Conservation (phyloP, 495 filamentous ascomycete genomes). For the Lepraria neglecta region DNA sequence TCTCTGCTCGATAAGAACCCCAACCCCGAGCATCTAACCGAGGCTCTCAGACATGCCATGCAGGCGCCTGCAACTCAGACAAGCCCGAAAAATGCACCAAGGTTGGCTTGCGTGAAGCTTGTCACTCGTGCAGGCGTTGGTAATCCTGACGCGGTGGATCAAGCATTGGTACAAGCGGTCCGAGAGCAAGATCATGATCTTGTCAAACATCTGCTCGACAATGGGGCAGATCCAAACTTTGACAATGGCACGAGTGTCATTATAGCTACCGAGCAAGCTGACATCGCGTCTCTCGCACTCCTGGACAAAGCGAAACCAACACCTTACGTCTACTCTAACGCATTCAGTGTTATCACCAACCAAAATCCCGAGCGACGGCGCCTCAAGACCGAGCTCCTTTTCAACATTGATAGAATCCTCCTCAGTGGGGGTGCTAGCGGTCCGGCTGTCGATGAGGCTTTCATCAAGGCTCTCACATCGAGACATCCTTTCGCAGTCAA, state of each 20-base stretch:
- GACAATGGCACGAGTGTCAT: slow-evolving; percentile 6
- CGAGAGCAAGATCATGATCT: slow-evolving; percentile 16
- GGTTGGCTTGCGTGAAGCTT: slow-evolving; percentile 15
- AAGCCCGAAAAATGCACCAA: background rate
- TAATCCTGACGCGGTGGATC: slow-evolving; percentile 2
- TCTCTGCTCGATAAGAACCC: slow-evolving; percentile 14
- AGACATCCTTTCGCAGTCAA: slow-evolving; percentile 7
- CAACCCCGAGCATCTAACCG: slow-evolving; percentile 11
- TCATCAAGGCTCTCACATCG: slow-evolving; percentile 7
- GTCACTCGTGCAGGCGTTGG: background rate
- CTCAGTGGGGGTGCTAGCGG: slow-evolving; percentile 15
- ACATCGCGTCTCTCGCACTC: slow-evolving; percentile 14
- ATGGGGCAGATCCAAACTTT: slow-evolving; percentile 17
- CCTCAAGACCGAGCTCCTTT: slow-evolving; percentile 1
- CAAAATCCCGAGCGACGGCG: background rate
- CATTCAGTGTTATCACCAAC: slow-evolving; percentile 10
- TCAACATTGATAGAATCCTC: slow-evolving; percentile 13
- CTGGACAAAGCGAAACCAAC: slow-evolving; percentile 3
- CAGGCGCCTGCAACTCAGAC: background rate
- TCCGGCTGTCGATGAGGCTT: slow-evolving; percentile 19
- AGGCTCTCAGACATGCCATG: slow-evolving; percentile 20
- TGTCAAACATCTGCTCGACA: slow-evolving; percentile 8
- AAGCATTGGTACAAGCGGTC: slow-evolving; percentile 17
- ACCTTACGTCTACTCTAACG: slow-evolving; percentile 11
- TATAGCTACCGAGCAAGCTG: slow-evolving; percentile 8